Conservation (phyloP, 495 filamentous ascomycete species). For the Penicillium soppii region DNA sequence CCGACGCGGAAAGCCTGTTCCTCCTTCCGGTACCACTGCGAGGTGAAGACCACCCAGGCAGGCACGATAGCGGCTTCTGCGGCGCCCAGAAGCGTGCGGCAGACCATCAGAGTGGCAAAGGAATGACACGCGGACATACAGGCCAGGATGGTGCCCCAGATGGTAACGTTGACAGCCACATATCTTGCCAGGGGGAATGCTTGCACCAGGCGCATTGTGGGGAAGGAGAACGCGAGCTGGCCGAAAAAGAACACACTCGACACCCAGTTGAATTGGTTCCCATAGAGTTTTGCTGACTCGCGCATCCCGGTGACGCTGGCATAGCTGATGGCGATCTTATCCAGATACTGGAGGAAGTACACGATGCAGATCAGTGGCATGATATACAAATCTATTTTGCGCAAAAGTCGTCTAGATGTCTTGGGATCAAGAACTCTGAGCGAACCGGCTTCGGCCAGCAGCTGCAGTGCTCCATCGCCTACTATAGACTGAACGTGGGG, state of each 20-base stretch:
- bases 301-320: constrained; percentile 2
- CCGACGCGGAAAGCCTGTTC: constrained; percentile 48
- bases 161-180: constrained; percentile 35
- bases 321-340: constrained; percentile 47
- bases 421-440: not conserved
- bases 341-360: constrained; percentile 43
- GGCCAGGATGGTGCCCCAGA: constrained; percentile 55
- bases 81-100: constrained; percentile 57
- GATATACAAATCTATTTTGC: constrained; percentile 48
- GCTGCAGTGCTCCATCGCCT: constrained; percentile 1
- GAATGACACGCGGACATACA: constrained; percentile 46
- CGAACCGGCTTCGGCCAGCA: not conserved
- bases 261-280: constrained; percentile 46
- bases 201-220: constrained; percentile 2
- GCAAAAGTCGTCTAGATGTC: constrained; percentile 4
- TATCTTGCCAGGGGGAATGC: constrained; percentile 48
- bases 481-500: not conserved
- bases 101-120: constrained; percentile 34
- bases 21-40: constrained; percentile 49
- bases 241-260: constrained; percentile 42
- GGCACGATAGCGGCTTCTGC: constrained; percentile 60
- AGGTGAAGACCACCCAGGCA: constrained; percentile 39
- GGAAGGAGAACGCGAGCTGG: constrained; percentile 5
- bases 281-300: constrained; percentile 23
- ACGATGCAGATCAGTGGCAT: constrained; percentile 40